Evolutionary conservation across 306 rosid genomes (phyloP), one percentile per base, ranked within the genome.

Genomic region (Gynostemma pentaphyllum): DNA sequence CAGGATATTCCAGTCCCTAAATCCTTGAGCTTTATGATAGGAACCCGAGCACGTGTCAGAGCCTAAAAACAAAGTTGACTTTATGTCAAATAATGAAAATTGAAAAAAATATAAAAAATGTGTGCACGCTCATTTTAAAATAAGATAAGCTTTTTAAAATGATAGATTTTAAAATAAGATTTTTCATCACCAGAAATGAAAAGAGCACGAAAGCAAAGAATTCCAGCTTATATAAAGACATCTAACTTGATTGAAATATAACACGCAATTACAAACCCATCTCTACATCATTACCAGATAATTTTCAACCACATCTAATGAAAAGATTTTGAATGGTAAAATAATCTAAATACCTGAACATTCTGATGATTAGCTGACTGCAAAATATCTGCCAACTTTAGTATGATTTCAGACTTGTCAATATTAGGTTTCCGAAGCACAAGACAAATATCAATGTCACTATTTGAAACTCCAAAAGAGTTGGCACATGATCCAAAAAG

Each of bases 401-500:
- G 70, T 56, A 92, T 45, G 66, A 92, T 57, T 79, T 88, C 83
- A n/a, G 95, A 72, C 79, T 92, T 92, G 73, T 88, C 85, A 39
- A 82, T n/a, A 26, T 79, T 80, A 39, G 77, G 71, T 26, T 79
- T 90, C 56, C 80, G 85, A 74, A 88, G 83, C 9, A 81, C 96
- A 74, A 92, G 90, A 75, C 99, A 92, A 70, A 88, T 87, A 78
- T 92, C 99, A 72, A 92, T 74, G 63, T 92, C 99, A 57, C 96
- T 92, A 71, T 79, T 88, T 53, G 96, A 92, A 70, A 92, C 94
- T 2, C 88, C 99, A 62, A 92, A 92, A 9, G 96, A 88, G 79
- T 82, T 92, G 21, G 94, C 99, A 78, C 99, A 88, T 5, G 99
- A 92, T 71, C 99, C 99, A 79, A 88, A 92, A 50, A 88, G 78